Evolutionary conservation across 805 yeast species (phyloP), one percentile per base, ranked within the genome.

Genomic region (Sugiyamaella mastotermitis): DNA sequence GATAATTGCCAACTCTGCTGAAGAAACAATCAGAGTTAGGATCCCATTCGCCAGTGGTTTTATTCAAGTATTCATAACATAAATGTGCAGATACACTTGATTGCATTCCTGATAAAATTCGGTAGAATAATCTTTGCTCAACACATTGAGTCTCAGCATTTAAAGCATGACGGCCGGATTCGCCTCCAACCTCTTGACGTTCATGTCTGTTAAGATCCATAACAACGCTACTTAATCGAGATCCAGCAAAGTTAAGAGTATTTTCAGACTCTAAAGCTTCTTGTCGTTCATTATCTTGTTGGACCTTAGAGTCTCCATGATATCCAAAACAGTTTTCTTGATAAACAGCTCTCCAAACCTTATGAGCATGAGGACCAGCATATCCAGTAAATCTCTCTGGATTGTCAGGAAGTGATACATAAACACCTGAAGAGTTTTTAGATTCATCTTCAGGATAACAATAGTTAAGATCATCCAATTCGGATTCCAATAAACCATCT

Each of bases 361-460:
- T 86, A 49, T 80, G 77, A 16, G 96, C 85, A 53, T 92, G 95
- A 35, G 80, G 77, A 21, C 98, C 98, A 22, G 87, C 83, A 55
- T 92, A 92, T 0, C 98, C 98, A 0, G 98, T 94, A 64, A 84
- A 92, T 53, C 97, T 70, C 61, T 92, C 99, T 1, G 95, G 96
- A 55, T 94, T 94, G 38, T 83, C 84, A 15, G 80, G 68, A 40
- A 92, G 70, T 53, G 88, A 86, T 20, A 92, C 95, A 51, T 81
- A 80, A 1, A 86, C 96, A 9, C 69, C 69, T 1, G 55, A 55
- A 6, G 53, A 51, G 3, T 50, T 56, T 23, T 33, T 30, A 16
- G 60, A 42, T 45, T 60, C 66, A 40, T 67, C 71, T 32, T 65
- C 71, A 1, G 70, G 69, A 32, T 61, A 56, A 41, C 71, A 66